phyloP scores from a whole-genome alignment of 2,329 filamentous ascomycete species.

The Pyrenochaeta sp. region DNA sequence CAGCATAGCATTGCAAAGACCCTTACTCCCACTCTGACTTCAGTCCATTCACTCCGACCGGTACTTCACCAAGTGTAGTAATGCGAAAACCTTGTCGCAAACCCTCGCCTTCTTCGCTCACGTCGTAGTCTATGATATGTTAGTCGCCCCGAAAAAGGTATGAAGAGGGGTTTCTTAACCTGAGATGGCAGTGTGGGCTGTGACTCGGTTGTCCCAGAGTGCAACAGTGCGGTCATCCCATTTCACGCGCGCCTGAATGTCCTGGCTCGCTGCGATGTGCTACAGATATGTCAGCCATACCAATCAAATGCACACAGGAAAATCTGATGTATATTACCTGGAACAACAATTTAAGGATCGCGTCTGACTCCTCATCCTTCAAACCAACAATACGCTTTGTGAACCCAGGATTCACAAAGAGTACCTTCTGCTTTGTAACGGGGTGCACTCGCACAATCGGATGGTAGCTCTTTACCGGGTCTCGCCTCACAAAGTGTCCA shows the following conservation, averaged over 20 bases:
- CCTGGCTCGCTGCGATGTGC: conserved; percentile 73
- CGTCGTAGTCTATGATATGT: conserved; percentile 67
- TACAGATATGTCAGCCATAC: conserved; percentile 52
- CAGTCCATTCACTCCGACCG: conserved; percentile 26
- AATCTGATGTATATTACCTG: conserved; percentile 30
- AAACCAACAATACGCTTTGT: conserved; percentile 79
- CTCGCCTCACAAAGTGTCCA: conserved; percentile 45
- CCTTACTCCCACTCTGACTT: conserved; percentile 29
- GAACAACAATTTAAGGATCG: conserved; percentile 76
- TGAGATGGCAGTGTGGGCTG: conserved; percentile 76
- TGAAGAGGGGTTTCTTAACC: conserved; percentile 40
- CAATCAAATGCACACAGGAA: background rate
- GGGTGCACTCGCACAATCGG: conserved; percentile 78
- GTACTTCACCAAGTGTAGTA: conserved; percentile 32
- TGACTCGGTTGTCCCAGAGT: conserved; percentile 83
- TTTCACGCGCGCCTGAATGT: conserved; percentile 75
- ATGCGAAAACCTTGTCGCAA: conserved; percentile 37
- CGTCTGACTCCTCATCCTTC: conserved; percentile 81
- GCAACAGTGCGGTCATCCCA: conserved; percentile 81
- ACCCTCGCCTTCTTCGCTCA: conserved; percentile 31
- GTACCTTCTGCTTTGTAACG: conserved; percentile 77
- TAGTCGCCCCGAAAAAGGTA: background rate
- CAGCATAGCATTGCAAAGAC: background rate
- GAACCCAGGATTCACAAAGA: conserved; percentile 84
- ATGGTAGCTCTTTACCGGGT: conserved; percentile 32